Percentiles rank a stretch among this genome's conserved stretches.
Evolutionary conservation across 1,284 basidiomycete genomes (phyloP).

Genomic region (Thelephora terrestris): DNA sequence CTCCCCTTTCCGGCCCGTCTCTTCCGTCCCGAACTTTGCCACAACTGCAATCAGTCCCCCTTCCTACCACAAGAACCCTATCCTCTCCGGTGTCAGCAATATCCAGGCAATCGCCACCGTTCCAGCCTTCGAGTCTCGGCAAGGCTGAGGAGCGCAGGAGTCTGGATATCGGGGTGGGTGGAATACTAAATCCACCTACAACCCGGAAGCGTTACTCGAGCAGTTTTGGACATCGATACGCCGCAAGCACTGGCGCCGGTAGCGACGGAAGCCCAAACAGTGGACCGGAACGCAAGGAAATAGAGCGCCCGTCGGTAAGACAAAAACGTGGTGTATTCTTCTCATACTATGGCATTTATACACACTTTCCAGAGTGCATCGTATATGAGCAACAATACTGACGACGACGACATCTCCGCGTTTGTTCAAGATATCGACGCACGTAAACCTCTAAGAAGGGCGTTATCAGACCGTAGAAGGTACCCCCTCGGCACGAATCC

Average conservation of each 20-base stretch:
- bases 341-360: slow-evolving; percentile 1
- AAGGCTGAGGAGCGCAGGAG: slow-evolving; percentile 27
- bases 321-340: not conserved
- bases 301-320: slow-evolving; percentile 25
- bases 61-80: slow-evolving; percentile 30
- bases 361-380: slow-evolving; percentile 25
- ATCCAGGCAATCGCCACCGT: slow-evolving; percentile 32
- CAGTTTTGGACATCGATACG: slow-evolving; percentile 62
- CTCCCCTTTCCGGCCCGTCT: slow-evolving; percentile 28
- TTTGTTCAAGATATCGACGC: slow-evolving; percentile 68
- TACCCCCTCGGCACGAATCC: not conserved
- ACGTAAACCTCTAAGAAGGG: slow-evolving; percentile 46
- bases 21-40: slow-evolving; percentile 28
- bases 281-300: slow-evolving; percentile 23
- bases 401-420: slow-evolving; percentile 66
- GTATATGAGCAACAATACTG: slow-evolving; percentile 38
- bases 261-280: slow-evolving; percentile 31
- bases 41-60: slow-evolving; percentile 24
- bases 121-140: slow-evolving; percentile 37
- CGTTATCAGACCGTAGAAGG: slow-evolving; percentile 8
- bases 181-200: slow-evolving; percentile 13
- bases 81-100: slow-evolving; percentile 22
- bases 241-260: slow-evolving; percentile 26
- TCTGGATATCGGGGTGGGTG: slow-evolving; percentile 12
- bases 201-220: slow-evolving; percentile 39